Evolutionary conservation across 768 basidiomycete species (phyloP), one percentile per base, ranked within the genome.

Genomic region (Serpula lacrymans): DNA sequence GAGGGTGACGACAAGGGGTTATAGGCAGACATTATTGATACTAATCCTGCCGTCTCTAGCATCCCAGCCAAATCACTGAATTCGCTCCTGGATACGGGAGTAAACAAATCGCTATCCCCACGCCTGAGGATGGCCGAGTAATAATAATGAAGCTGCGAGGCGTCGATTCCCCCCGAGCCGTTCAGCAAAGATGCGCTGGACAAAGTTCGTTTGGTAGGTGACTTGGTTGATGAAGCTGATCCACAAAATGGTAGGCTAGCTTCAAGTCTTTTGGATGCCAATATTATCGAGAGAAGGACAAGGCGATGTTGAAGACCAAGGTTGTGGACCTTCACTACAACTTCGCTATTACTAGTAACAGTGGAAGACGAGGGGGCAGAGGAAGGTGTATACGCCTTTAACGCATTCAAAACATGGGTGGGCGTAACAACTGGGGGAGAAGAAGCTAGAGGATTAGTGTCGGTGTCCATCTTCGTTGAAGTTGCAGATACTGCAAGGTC

Each of bases 271-370:
- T 77, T 79, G 1, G 75, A 74, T 1, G 80, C 84, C 14, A 90
- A 70, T 18, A 88, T 55, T 22, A 84, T 62, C 1, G 72, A 68
- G 3, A 88, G 70, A 8, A 92, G 71, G 7, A 74, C 81, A 4
- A 92, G 66, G 22, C 87, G 80, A 2, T 80, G 76, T 48, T 91
- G 88, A 1, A 92, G 67, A 17, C 85, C 83, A 6, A 91, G 74
- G 35, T 75, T 73, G 12, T 72, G 74, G 16, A 89, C 71, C 54
- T 87, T 89, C 12, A 66, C 65, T 3, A 81, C 70, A 7, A 75
- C 78, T 53, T 88, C 87, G 38, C 79, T 84, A 43, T 69, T 74
- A 8, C 56, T 16, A 2, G 57, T 20, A 12, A 59, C 41, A 1
- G 56, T 32, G 36, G 45, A 39, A 27, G 62, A 34, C n/a, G 55